phyloP scores from a whole-genome alignment of 164 flowering plant species.

The Buxus sempervirens region DNA sequence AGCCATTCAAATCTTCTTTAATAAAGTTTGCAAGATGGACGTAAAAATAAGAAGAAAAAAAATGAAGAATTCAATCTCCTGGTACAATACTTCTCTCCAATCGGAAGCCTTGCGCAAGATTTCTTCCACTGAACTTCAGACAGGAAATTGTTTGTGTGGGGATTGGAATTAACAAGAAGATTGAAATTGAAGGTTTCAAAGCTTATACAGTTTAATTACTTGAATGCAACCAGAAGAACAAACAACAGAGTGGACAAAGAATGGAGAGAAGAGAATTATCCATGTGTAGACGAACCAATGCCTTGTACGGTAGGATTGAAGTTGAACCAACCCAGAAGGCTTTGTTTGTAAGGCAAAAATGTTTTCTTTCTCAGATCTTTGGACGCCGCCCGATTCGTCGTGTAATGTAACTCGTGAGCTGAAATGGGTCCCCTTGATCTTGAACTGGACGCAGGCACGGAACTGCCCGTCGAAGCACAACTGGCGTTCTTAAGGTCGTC shows the following conservation, averaged over 20 bases:
- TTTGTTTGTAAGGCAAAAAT: constrained; percentile 75
- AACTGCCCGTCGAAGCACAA: constrained; percentile 40
- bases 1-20: too few relatives aligned
- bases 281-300: constrained; percentile 24
- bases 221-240: too few relatives aligned
- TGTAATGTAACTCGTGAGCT: constrained; percentile 79
- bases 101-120: too few relatives aligned
- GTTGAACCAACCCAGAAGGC: constrained; percentile 60
- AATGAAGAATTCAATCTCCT: too few relatives aligned
- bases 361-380: constrained; percentile 76
- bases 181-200: too few relatives aligned
- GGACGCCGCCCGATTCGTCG: constrained; percentile 65
- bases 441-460: constrained; percentile 24
- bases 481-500: constrained; percentile 45
- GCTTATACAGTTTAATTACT: too few relatives aligned
- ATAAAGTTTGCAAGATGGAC: too few relatives aligned
- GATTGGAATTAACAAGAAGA: too few relatives aligned
- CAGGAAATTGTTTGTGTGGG: too few relatives aligned
- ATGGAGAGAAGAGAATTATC: neutral
- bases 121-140: too few relatives aligned
- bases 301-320: constrained; percentile 53
- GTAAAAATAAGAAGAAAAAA: too few relatives aligned
- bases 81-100: too few relatives aligned
- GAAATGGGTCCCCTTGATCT: constrained; percentile 45
- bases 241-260: neutral